Percentiles rank a stretch among this genome's conserved stretches.
Conservation (phyloP, 164 flowering plant genomes). For the Liquidambar formosana region DNA sequence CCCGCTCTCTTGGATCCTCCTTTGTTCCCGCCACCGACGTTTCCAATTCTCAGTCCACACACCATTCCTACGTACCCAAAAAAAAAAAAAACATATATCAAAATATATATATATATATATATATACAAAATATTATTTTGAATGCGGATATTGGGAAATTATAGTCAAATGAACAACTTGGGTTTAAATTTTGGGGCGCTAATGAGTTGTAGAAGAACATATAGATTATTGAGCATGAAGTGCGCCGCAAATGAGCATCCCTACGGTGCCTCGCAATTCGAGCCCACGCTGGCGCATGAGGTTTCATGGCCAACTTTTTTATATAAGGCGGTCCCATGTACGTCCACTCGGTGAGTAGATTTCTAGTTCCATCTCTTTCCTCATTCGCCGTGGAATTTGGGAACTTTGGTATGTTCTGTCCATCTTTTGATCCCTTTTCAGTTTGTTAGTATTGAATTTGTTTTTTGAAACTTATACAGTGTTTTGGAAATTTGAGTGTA, state of each 20-base stretch:
- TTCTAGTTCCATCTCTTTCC: neutral
- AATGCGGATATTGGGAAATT: neutral
- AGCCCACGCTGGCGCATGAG: neutral
- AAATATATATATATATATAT: neutral
- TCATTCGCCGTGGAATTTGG: neutral
- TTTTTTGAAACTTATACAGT: too few species aligned
- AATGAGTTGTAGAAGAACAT: slow-evolving; percentile 3
- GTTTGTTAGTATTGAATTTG: neutral
- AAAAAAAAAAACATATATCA: neutral
- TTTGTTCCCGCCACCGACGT: slow-evolving; percentile 12
- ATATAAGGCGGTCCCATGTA: neutral
- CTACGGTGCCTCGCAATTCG: neutral
- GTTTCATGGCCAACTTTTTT: neutral
- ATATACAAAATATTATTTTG: neutral
- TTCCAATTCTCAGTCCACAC: neutral
- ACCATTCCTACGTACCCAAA: neutral
- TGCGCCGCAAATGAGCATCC: slow-evolving; percentile 31
- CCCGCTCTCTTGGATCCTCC: slow-evolving; percentile 12
- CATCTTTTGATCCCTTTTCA: neutral
- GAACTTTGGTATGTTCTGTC: neutral
- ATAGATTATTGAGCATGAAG: slow-evolving; percentile 22
- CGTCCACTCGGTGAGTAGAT: neutral
- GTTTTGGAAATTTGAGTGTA: too few species aligned
- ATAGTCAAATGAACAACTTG: neutral
- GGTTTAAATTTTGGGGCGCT: neutral